Evolutionary conservation across 2,329 filamentous ascomycete genomes (phyloP).

Genomic region (Aspergillus terreus): DNA sequence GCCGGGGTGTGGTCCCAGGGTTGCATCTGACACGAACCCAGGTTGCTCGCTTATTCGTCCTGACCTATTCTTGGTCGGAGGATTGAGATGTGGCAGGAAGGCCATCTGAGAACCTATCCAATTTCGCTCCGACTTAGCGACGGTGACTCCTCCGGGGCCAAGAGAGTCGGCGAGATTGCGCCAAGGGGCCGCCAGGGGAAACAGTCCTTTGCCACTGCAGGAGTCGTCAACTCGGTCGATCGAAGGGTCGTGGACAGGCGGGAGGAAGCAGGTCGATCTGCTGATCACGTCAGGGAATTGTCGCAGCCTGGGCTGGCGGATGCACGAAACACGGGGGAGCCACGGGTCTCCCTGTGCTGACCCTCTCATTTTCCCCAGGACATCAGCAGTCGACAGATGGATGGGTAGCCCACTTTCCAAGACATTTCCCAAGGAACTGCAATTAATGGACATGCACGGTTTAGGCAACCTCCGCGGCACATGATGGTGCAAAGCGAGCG

Average conservation of each 20-base stretch:
- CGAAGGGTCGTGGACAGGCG: neutral
- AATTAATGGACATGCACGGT: neutral
- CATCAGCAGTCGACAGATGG: neutral
- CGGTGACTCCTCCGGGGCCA: no score
- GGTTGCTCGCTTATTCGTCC: neutral
- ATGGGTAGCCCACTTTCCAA: neutral
- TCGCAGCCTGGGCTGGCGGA: conserved; percentile 4
- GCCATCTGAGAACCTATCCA: neutral
- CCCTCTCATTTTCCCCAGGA: neutral
- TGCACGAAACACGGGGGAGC: neutral
- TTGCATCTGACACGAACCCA: conserved; percentile 5
- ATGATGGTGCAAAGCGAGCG: neutral
- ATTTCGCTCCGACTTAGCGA: neutral
- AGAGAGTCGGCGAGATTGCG: no score
- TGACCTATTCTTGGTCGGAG: neutral
- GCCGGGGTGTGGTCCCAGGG: neutral
- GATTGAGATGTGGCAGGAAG: no score
- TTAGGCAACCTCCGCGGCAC: no score
- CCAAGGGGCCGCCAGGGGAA: no score
- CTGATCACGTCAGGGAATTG: conserved; percentile 16
- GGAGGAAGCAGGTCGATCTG: conserved; percentile 3
- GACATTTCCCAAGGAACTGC: neutral
- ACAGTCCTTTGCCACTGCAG: no score
- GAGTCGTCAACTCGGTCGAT: neutral
- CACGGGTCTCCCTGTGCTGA: neutral